These are phyloP conservation scores for Manihot esculenta DNA, from an alignment of 441 rosid genomes.

Conservation along the genomic window DNA sequence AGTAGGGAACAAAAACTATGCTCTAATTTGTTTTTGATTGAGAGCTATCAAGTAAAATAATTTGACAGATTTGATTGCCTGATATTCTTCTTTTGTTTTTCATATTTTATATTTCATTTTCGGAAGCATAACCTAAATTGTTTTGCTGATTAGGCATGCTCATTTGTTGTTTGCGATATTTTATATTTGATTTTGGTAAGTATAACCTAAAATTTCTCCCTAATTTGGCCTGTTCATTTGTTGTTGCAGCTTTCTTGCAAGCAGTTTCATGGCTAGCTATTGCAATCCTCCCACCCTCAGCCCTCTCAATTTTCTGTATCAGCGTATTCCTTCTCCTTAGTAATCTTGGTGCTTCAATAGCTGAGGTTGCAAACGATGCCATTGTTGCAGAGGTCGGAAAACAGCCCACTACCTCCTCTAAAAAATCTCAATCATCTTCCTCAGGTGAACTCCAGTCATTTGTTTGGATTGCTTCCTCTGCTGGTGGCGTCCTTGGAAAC, in stretches of 20 bases:
- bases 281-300: slow-evolving; percentile 56
- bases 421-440: slow-evolving; percentile 38
- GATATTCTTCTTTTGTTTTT: no score
- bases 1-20: no score
- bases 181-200: not conserved
- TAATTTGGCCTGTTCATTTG: not conserved
- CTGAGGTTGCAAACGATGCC: slow-evolving; percentile 94
- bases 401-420: slow-evolving; percentile 31
- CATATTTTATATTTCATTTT: no score
- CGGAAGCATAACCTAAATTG: no score
- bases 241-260: slow-evolving; percentile 72
- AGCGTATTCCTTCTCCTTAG: slow-evolving; percentile 65
- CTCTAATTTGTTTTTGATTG: no score
- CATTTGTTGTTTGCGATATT: not conserved
- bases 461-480: slow-evolving; percentile 75
- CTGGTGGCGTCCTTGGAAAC: slow-evolving; percentile 87
- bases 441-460: slow-evolving; percentile 74
- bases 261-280: slow-evolving; percentile 79
- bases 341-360: slow-evolving; percentile 85
- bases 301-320: slow-evolving; percentile 50
- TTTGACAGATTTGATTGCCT: no score
- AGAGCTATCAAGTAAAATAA: no score
- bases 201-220: not conserved
- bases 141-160: no score
- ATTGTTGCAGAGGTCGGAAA: slow-evolving; percentile 77